phyloP scores from a whole-genome alignment of 345 rosid species.

The Acer negundo region DNA sequence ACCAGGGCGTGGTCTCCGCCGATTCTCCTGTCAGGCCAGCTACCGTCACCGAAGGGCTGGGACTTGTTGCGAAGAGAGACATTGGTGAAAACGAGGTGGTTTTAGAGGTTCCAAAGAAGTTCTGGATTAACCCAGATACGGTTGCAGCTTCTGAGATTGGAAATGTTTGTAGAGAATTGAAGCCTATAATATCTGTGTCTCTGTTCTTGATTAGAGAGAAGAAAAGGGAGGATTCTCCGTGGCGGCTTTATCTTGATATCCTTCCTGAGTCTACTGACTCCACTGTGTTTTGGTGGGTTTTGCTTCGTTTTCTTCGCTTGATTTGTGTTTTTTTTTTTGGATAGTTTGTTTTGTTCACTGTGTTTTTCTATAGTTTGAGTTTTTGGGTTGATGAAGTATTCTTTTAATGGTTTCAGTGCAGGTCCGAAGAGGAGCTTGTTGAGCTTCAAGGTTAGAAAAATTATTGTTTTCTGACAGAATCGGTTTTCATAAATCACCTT shows the following conservation, averaged over 20 bases:
- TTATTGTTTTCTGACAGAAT: background rate
- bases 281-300: slow-evolving; percentile 82
- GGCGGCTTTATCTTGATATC: slow-evolving; percentile 79
- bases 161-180: slow-evolving; percentile 62
- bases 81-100: slow-evolving; percentile 79
- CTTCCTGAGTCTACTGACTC: slow-evolving; percentile 82
- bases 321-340: background rate
- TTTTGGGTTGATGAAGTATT: too few species aligned
- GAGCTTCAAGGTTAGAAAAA: slow-evolving; percentile 72
- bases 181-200: slow-evolving; percentile 88
- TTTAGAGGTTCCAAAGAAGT: slow-evolving; percentile 75
- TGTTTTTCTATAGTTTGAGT: too few species aligned
- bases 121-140: slow-evolving; percentile 85
- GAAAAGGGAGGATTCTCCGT: slow-evolving; percentile 55
- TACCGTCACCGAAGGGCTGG: slow-evolving; percentile 69
- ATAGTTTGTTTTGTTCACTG: too few species aligned
- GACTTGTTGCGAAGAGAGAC: slow-evolving; percentile 76
- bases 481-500: too few species aligned
- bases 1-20: slow-evolving; percentile 58
- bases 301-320: slow-evolving; percentile 17
- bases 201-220: slow-evolving; percentile 83
- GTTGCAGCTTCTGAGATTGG: slow-evolving; percentile 85
- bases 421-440: slow-evolving; percentile 95
- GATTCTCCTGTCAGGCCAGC: slow-evolving; percentile 65
- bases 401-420: slow-evolving; percentile 71